phyloP scores from a whole-genome alignment of 2,329 filamentous ascomycete species.

The Stemphylium vesicarium region DNA sequence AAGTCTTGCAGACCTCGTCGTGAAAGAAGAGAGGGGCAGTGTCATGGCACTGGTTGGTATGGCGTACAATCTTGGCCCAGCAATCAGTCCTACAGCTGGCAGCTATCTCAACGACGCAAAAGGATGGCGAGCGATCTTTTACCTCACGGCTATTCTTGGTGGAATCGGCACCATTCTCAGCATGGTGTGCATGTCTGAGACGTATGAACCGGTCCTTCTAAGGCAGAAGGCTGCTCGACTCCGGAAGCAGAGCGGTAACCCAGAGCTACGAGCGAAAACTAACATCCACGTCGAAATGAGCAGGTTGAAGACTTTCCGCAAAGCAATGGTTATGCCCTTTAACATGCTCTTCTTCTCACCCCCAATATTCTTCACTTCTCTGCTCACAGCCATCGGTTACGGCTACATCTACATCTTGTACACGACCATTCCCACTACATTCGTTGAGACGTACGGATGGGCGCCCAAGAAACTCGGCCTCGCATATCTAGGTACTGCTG shows the following conservation, averaged over 20 bases:
- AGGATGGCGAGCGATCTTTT: constrained; percentile 27
- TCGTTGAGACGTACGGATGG: constrained; percentile 28
- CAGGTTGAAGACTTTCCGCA: constrained; percentile 44
- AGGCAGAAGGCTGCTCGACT: constrained; percentile 38
- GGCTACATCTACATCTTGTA: constrained; percentile 44
- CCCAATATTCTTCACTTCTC: constrained; percentile 57
- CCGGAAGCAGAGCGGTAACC: constrained; percentile 37
- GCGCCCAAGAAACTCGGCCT: constrained; percentile 23
- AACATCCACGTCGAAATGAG: constrained; percentile 39
- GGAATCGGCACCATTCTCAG: constrained; percentile 37
- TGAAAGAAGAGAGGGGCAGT: constrained; percentile 24
- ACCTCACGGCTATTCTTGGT: constrained; percentile 10
- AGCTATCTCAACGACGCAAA: constrained; percentile 18
- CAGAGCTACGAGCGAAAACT: constrained; percentile 33
- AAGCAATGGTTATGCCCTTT: constrained; percentile 54
- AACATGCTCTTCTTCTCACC: constrained; percentile 59
- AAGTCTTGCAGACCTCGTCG: constrained; percentile 33
- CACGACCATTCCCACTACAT: constrained; percentile 32
- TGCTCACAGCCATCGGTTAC: constrained; percentile 54
- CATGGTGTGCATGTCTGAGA: constrained; percentile 37
- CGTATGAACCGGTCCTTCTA: constrained; percentile 42
- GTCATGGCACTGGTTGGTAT: constrained; percentile 29
- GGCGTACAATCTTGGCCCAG: constrained; percentile 26
- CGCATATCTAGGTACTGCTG: constrained; percentile 31
- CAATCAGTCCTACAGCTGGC: constrained; percentile 24